Evolutionary conservation across 2,329 filamentous ascomycete species (phyloP), one percentile per base, ranked within the genome.

Genomic region (Verticillium isaacii): DNA sequence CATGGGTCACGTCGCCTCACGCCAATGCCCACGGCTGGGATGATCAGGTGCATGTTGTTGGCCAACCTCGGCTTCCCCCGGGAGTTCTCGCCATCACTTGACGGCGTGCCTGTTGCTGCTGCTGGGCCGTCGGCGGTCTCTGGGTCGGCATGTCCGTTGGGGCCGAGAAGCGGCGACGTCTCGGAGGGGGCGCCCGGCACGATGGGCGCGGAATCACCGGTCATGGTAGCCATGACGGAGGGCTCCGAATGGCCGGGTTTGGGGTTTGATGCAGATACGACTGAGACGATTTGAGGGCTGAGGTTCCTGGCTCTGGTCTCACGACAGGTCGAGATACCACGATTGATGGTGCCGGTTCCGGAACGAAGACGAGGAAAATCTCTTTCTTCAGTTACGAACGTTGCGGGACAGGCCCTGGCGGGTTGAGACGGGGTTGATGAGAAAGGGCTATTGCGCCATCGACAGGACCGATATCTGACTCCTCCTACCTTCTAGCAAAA

Each of bases 21-120:
- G 32, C 75, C 76, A 37, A 78, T 72, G n/a, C 74, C 74, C 14
- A 78, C 69, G 34, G 75, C 73, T 5, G 73, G 74, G 32, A 78
- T 56, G 36, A 78, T 64, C 5, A 77, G 56, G 62, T 77, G 72
- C 70, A 78, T 72, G 65, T 76, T 76, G 55, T 69, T 68, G 5
- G 70, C 69, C 67, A 73, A 69, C 56, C 68, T 67, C n/a, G 69
- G 69, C 55, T 68, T 61, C 19, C 69, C 69, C 25, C 68, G 66
- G 41, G 62, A 62, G 14, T 60, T 61, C 2, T 45, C 59, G 32
- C 32, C 59, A 15, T 60, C 64, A 11, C 19, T 12, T 19, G n/a
- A 50, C 19, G 41, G 8, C 37, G 60, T 60, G 50, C 41, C n/a
- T 70, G 71, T 34, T 25, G 19, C 36, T 11, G 50, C 19, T 11